These are phyloP conservation scores for Massarina eburnea DNA, from an alignment of 2,329 filamentous ascomycete species.

Conservation along the genomic window DNA sequence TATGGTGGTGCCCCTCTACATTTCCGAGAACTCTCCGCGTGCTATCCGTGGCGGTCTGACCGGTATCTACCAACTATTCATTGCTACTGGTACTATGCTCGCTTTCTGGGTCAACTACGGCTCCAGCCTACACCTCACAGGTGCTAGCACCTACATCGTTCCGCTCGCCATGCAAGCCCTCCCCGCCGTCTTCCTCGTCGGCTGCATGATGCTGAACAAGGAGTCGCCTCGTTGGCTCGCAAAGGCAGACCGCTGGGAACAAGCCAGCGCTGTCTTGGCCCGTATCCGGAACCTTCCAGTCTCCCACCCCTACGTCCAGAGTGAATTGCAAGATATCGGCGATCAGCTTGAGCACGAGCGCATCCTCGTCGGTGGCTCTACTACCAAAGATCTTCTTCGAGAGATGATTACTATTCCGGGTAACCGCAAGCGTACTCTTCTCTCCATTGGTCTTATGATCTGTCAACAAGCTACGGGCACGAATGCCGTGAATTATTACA, in stretches of 20 bases:
- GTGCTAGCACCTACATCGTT: slow-evolving; percentile 59
- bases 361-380: slow-evolving; percentile 55
- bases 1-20: slow-evolving; percentile 63
- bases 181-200: slow-evolving; percentile 62
- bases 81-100: slow-evolving; percentile 55
- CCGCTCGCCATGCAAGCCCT: slow-evolving; percentile 67
- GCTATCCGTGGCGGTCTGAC: slow-evolving; percentile 62
- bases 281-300: slow-evolving; percentile 56
- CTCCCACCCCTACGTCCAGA: slow-evolving; percentile 39
- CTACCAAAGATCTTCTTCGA: slow-evolving; percentile 43
- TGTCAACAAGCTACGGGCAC: slow-evolving; percentile 73
- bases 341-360: slow-evolving; percentile 56
- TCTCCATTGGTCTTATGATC: slow-evolving; percentile 65
- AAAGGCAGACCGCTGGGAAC: slow-evolving; percentile 68
- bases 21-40: slow-evolving; percentile 62
- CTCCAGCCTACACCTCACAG: slow-evolving; percentile 48
- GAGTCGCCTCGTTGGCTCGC: slow-evolving; percentile 71
- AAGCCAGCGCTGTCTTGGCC: slow-evolving; percentile 59
- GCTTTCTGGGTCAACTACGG: slow-evolving; percentile 60
- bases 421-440: slow-evolving; percentile 63
- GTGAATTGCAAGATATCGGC: slow-evolving; percentile 40
- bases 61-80: slow-evolving; percentile 63
- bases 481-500: slow-evolving; percentile 61
- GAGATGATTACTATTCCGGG: slow-evolving; percentile 50
- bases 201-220: slow-evolving; percentile 64